Base-by-base conservation (phyloP, 805 yeast species). In the Cyberlindnera misumaiensis region DNA sequence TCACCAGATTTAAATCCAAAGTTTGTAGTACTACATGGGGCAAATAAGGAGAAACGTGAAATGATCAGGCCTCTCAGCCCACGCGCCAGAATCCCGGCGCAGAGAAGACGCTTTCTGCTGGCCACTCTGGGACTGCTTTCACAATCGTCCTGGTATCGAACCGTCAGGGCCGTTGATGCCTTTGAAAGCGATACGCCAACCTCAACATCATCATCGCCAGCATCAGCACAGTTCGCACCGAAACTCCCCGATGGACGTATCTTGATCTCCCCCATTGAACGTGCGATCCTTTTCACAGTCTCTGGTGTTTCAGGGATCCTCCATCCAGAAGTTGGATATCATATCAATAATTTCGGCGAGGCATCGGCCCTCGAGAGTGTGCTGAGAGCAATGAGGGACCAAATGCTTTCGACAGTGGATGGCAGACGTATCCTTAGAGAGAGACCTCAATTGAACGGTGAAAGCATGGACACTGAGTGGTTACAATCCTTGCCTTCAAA, bases 261-360 rank as follows among this genome's bases (percentile, higher is more conserved):
- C 10, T 94, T 95, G 3, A 64, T 89, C 35, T 73, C 75, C 46
- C 42, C 55, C 1, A 55, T 73, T 38, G 97, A 90, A 54, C 73
- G 82, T 43, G 49, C 68, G 3, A 58, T 82, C 28, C 63, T 93
- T 62, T 76, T 85, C 45, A 60, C 69, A 0, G 80, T 87, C 1
- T 82, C 95, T 4, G 86, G 94, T 2, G 53, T 84, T 14, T 90
- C 89, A 17, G 82, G 96, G 0, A 78, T 67, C 51, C 65, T 74
- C 36, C 88, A 83, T 52, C 95, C 93, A 5, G 87, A 81, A 50
- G 62, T 80, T 40, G 85, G 85, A 41, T 77, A 75, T 43, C 78
- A 80, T 51, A 82, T 84, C 41, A 88, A 82, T 16, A 88, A 84
- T 28, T 66, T 84, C 48, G 98, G 98, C 1, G 98, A 93, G 57